Conservation (phyloP, 768 basidiomycete genomes). For the Xerocomellus intermedius region DNA sequence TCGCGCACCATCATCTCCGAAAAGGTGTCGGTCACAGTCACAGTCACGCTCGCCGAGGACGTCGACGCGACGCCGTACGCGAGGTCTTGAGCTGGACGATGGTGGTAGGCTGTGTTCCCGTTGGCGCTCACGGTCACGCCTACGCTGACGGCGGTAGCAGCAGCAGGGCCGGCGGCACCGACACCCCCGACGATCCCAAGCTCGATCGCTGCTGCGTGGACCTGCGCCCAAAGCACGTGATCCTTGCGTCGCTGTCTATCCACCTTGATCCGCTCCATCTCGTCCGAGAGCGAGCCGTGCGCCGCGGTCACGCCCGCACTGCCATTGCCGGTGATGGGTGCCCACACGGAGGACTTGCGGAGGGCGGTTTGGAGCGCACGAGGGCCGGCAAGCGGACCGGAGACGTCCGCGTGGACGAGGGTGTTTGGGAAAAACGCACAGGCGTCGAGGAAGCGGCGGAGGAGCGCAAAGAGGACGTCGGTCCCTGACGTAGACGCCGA, state of each 20-base stretch:
- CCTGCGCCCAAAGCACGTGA: conserved; percentile 64
- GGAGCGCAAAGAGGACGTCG: conserved; percentile 16
- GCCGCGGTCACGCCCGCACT: background rate
- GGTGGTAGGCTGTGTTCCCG: conserved; percentile 25
- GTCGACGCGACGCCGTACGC: conserved; percentile 41
- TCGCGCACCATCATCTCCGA: conserved; percentile 64
- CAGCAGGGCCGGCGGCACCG: background rate
- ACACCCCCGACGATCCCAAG: conserved; percentile 43
- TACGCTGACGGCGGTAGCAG: background rate
- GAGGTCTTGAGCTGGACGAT: conserved; percentile 37
- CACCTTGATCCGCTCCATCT: conserved; percentile 60
- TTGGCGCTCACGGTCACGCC: background rate
- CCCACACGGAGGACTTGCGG: conserved; percentile 57
- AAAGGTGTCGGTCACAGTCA: conserved; percentile 39
- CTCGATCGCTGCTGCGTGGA: conserved; percentile 63
- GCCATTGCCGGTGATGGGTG: conserved; percentile 25
- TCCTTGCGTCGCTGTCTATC: conserved; percentile 63
- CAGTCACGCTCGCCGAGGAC: no score
- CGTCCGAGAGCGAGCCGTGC: conserved; percentile 46
- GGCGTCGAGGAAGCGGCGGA: conserved; percentile 54
- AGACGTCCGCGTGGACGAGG: conserved; percentile 52
- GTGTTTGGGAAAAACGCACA: conserved; percentile 48
- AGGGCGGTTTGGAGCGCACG: conserved; percentile 59
- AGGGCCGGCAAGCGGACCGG: conserved; percentile 54
- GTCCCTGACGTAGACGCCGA: conserved; percentile 21